Conservation (phyloP, 768 basidiomycete genomes). For the Zangia roseola region DNA sequence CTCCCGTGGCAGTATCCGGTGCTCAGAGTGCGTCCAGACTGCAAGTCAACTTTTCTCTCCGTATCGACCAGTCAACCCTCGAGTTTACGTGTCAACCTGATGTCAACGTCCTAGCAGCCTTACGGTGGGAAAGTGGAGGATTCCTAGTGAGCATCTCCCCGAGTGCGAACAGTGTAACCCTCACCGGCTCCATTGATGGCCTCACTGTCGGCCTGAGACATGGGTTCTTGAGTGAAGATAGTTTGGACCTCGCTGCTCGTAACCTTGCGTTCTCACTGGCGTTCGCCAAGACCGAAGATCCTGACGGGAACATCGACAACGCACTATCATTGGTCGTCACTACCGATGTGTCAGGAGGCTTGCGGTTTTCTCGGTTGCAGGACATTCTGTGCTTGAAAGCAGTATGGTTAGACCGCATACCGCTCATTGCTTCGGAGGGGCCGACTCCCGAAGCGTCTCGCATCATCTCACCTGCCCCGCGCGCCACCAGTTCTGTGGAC, state of each 20-base stretch:
- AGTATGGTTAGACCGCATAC: conserved; percentile 89
- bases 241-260: conserved; percentile 74
- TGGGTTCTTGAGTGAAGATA: conserved; percentile 81
- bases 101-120: conserved; percentile 85
- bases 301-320: conserved; percentile 37
- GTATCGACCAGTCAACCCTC: conserved; percentile 87
- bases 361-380: conserved; percentile 84
- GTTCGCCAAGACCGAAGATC: conserved; percentile 53
- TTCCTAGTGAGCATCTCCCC: conserved; percentile 80
- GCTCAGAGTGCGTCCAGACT: conserved; percentile 43
- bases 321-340: conserved; percentile 77
- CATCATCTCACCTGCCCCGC: conserved; percentile 15
- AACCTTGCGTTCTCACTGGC: conserved; percentile 79
- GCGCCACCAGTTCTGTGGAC: conserved; percentile 8
- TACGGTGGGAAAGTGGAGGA: conserved; percentile 94
- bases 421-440: conserved; percentile 55
- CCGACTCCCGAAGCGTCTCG: conserved; percentile 20
- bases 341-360: conserved; percentile 76
- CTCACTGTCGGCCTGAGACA: conserved; percentile 81
- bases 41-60: conserved; percentile 81
- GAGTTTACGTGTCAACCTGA: conserved; percentile 88
- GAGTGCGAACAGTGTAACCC: conserved; percentile 64
- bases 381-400: conserved; percentile 95
- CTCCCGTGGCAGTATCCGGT: conserved; percentile 16
- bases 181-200: conserved; percentile 80